These are phyloP conservation scores for Brettanomyces custersianus DNA, from an alignment of 805 yeast species.

Conservation along the genomic window DNA sequence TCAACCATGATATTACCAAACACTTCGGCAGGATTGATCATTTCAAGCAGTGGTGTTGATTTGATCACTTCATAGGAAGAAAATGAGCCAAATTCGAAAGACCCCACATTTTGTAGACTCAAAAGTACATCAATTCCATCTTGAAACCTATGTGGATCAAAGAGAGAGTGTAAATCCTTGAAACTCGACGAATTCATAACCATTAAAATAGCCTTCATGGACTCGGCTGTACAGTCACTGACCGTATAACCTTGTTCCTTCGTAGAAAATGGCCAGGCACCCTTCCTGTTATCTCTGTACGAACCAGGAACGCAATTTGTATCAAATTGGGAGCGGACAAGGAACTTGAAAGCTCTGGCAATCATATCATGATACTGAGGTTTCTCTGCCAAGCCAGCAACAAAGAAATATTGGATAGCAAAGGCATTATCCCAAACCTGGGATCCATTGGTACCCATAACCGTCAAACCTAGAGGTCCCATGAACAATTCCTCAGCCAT, in stretches of 20 bases:
- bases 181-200: slow-evolving; percentile 59
- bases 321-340: slow-evolving; percentile 78
- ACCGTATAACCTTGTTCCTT: slow-evolving; percentile 95
- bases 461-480: slow-evolving; percentile 85
- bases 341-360: slow-evolving; percentile 56
- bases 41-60: slow-evolving; percentile 69
- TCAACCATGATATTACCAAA: slow-evolving; percentile 98
- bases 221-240: slow-evolving; percentile 94
- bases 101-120: slow-evolving; percentile 67
- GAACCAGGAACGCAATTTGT: slow-evolving; percentile 70
- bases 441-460: slow-evolving; percentile 95
- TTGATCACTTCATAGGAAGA: slow-evolving; percentile 85
- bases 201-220: slow-evolving; percentile 89
- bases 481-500: slow-evolving; percentile 72
- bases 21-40: slow-evolving; percentile 91
- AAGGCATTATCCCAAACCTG: slow-evolving; percentile 97
- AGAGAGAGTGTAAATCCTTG: slow-evolving; percentile 27
- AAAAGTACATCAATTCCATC: slow-evolving; percentile 73
- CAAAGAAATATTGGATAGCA: slow-evolving; percentile 72
- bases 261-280: slow-evolving; percentile 96
- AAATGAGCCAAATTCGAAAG: slow-evolving; percentile 82
- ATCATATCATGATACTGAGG: slow-evolving; percentile 60
- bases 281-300: slow-evolving; percentile 73
- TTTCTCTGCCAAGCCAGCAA: slow-evolving; percentile 67
- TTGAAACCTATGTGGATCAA: slow-evolving; percentile 44